Conservation (phyloP, 768 basidiomycete species). For the Naganishia randhawae region DNA sequence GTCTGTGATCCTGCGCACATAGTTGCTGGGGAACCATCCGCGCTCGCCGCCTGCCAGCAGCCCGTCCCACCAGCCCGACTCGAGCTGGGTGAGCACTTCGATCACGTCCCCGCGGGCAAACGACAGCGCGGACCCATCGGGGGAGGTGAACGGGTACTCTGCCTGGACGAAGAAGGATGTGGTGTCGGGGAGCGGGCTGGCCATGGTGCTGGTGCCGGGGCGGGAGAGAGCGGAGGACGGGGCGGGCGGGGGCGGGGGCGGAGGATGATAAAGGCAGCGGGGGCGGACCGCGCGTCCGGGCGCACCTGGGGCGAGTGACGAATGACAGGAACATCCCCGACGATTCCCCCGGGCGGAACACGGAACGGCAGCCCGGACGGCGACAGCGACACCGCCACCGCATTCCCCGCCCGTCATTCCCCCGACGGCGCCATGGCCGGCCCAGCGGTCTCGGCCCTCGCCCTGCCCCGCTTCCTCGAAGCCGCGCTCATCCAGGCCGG, state of each 20-base stretch:
- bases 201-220: background rate
- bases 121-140: conserved; percentile 81
- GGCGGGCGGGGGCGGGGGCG: background rate
- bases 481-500: conserved; percentile 38
- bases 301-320: background rate
- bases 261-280: background rate
- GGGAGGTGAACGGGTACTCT: conserved; percentile 74
- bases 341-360: too few species aligned
- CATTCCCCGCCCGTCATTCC: too few species aligned
- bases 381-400: background rate
- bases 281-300: background rate
- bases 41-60: conserved; percentile 72
- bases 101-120: conserved; percentile 85
- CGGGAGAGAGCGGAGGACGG: background rate
- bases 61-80: conserved; percentile 98
- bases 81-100: conserved; percentile 83
- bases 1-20: conserved; percentile 68
- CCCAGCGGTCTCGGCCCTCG: conserved; percentile 1
- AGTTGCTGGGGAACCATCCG: conserved; percentile 90
- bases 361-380: background rate
- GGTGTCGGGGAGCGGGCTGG: background rate
- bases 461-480: conserved; percentile 31
- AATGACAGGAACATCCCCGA: too few species aligned
- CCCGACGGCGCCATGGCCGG: background rate
- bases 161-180: conserved; percentile 77